phyloP scores from a whole-genome alignment of 2,329 filamentous ascomycete species.

The Sarocladium brachiariae region DNA sequence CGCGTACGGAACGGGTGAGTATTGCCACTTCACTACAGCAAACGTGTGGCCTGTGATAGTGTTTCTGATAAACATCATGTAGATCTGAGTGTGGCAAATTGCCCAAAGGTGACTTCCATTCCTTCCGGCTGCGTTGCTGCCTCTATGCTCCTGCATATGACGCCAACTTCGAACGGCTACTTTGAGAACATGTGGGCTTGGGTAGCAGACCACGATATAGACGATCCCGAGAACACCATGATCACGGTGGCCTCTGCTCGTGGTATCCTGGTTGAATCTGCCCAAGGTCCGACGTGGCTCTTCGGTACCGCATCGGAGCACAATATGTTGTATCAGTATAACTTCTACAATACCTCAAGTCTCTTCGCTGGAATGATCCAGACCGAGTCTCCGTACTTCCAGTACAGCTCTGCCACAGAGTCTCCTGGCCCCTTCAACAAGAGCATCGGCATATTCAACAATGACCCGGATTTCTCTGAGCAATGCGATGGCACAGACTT shows the following conservation, averaged over 20 bases:
- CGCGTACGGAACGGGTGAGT: conserved; percentile 15
- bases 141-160: conserved; percentile 45
- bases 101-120: no score
- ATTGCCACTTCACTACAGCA: conserved; percentile 20
- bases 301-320: conserved; percentile 19
- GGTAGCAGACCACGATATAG: conserved; percentile 59
- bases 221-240: conserved; percentile 16
- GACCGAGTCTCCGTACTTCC: conserved; percentile 22
- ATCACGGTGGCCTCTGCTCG: conserved; percentile 29
- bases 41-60: conserved; percentile 30
- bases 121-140: conserved; percentile 58
- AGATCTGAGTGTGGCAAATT: no score
- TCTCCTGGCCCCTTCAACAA: conserved; percentile 14
- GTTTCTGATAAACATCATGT: no score
- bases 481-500: conserved; percentile 13
- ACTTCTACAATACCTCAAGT: conserved; percentile 37
- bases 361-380: conserved; percentile 43
- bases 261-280: conserved; percentile 28
- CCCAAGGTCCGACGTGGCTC: conserved; percentile 25
- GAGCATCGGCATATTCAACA: conserved; percentile 7
- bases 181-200: conserved; percentile 33
- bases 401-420: conserved; percentile 13
- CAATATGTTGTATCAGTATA: conserved; percentile 39
- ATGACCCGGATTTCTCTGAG: conserved; percentile 11
- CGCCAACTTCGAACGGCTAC: conserved; percentile 35